Conservation (phyloP, 2,329 filamentous ascomycete species). For the Penicillium sp. region DNA sequence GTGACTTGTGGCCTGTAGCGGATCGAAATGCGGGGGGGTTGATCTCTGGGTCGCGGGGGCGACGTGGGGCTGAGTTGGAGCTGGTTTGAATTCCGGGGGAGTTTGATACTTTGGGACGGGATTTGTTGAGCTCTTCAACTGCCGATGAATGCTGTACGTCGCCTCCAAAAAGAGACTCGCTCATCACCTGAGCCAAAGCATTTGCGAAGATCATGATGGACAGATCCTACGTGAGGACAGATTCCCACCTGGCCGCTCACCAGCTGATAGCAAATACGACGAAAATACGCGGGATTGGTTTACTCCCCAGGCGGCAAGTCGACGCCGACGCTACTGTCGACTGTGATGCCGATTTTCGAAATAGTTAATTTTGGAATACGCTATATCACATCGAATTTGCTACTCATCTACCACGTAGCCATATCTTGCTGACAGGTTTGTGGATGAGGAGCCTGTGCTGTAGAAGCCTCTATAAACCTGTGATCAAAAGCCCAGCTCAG, state of each 20-base stretch:
- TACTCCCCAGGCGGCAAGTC: not conserved
- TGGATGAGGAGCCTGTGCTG: not conserved
- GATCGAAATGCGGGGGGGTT: constrained; percentile 3
- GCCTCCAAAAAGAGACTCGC: not conserved
- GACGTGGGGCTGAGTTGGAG: constrained; percentile 11
- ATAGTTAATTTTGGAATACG: not conserved
- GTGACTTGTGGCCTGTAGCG: not conserved
- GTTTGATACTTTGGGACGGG: not conserved
- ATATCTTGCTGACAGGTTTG: not conserved
- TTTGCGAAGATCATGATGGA: not conserved
- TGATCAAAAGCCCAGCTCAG: not conserved
- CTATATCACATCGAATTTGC: not conserved
- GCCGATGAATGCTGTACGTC: not conserved
- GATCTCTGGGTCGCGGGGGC: constrained; percentile 3
- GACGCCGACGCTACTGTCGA: not conserved
- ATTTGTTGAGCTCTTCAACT: not conserved
- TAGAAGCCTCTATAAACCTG: not conserved
- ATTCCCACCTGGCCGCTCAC: not conserved
- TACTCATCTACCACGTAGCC: not conserved
- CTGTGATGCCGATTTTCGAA: not conserved
- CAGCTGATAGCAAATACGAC: not conserved
- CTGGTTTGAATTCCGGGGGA: not conserved
- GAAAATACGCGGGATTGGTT: not conserved
- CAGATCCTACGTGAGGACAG: not conserved
- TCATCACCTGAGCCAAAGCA: not conserved